Percentiles rank a stretch among this genome's conserved stretches.
Evolutionary conservation across 2,329 filamentous ascomycete species (phyloP).

Genomic region (Paraphaeosphaeria sporulosa): DNA sequence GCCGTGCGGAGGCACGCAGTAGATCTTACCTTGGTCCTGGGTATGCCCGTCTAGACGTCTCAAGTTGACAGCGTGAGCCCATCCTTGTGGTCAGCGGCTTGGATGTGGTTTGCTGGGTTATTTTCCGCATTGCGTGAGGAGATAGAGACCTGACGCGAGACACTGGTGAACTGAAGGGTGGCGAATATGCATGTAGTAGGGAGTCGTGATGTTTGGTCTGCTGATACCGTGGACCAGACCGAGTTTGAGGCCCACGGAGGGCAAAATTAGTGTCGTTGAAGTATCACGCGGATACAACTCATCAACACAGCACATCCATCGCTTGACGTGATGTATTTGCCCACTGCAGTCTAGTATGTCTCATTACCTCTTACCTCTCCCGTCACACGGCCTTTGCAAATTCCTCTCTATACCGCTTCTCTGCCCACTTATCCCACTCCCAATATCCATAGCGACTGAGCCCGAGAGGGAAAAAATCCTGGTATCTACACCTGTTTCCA

Average conservation of each 20-base stretch:
- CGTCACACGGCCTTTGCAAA: neutral
- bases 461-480: neutral
- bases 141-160: neutral
- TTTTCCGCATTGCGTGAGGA: neutral
- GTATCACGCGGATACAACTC: no score
- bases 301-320: no score
- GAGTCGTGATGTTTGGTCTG: no score
- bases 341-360: no score
- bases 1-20: neutral
- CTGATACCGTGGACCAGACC: no score
- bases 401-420: neutral
- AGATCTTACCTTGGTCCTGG: constrained; percentile 18
- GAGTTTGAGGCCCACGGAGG: no score
- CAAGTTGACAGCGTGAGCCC: constrained; percentile 2
- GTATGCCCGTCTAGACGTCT: constrained; percentile 4
- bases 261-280: no score
- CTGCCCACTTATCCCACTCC: neutral
- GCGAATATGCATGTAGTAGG: neutral
- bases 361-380: no score
- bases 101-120: no score
- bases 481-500: constrained; percentile 7
- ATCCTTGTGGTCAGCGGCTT: neutral
- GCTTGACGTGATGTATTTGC: no score
- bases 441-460: neutral
- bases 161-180: neutral